A percentile compares a stretch with the other conserved stretches of the same genome.
These are phyloP conservation scores for Hypholoma sublateritium DNA, from an alignment of 768 basidiomycete species.

Conservation along the genomic window DNA sequence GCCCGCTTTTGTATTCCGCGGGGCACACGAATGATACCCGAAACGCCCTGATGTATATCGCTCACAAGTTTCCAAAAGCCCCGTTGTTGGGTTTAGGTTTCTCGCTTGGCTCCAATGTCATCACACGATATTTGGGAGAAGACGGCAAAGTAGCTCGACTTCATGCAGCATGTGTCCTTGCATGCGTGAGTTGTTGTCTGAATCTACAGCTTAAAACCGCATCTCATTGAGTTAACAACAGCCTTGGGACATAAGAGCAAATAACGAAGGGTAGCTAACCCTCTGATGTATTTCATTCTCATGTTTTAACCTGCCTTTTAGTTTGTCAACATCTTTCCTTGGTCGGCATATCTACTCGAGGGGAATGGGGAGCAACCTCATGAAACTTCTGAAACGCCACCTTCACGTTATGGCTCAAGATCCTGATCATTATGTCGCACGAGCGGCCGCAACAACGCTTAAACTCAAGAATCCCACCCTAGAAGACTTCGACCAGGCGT, in stretches of 20 bases:
- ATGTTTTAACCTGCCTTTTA: not conserved
- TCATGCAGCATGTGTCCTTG: conserved; percentile 65
- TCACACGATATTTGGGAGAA: conserved; percentile 88
- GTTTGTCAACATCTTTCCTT: conserved; percentile 34
- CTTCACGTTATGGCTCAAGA: conserved; percentile 43
- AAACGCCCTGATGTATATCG: conserved; percentile 75
- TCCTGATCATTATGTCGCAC: conserved; percentile 48
- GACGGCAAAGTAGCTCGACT: conserved; percentile 68
- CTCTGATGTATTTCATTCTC: not conserved
- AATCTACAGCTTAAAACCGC: conserved; percentile 7
- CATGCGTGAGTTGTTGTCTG: conserved; percentile 57
- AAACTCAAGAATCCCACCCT: conserved; percentile 52
- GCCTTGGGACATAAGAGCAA: conserved; percentile 8
- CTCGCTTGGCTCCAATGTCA: conserved; percentile 90
- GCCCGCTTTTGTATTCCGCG: conserved; percentile 82
- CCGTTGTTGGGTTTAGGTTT: conserved; percentile 88
- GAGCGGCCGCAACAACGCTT: conserved; percentile 42
- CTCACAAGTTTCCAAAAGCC: conserved; percentile 70
- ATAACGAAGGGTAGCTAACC: conserved; percentile 7
- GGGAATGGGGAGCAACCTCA: conserved; percentile 76
- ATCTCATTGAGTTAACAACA: conserved; percentile 17
- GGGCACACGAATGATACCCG: conserved; percentile 90
- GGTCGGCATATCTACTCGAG: conserved; percentile 68
- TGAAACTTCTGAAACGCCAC: conserved; percentile 55
- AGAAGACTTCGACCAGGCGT: conserved; percentile 56